These are phyloP conservation scores for Protomyces pachydermus DNA, from an alignment of 1,139 yeast genomes.

Conservation along the genomic window DNA sequence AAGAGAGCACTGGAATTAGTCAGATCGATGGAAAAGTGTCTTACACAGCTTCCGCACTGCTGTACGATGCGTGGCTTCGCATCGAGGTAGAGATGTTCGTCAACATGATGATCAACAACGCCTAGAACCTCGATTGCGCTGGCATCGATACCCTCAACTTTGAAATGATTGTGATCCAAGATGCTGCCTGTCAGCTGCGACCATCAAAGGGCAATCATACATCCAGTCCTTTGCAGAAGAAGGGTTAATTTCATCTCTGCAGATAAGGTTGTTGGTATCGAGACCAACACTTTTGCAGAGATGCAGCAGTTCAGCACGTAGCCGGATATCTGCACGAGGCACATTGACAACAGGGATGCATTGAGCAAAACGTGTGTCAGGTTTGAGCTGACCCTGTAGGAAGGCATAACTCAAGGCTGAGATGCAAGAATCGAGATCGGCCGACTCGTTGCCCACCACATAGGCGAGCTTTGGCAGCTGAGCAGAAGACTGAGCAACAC, in stretches of 20 bases:
- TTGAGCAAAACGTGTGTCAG: conserved; percentile 34
- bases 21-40: neutral
- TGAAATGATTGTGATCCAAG: conserved; percentile 80
- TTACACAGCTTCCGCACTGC: conserved; percentile 63
- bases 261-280: conserved; percentile 50
- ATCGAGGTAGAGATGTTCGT: conserved; percentile 49
- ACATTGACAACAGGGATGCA: conserved; percentile 68
- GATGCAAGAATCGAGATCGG: conserved; percentile 81
- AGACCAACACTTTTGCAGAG: conserved; percentile 52
- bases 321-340: conserved; percentile 55
- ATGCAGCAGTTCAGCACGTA: conserved; percentile 65
- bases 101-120: conserved; percentile 83
- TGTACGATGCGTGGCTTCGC: conserved; percentile 55
- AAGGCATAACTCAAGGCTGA: conserved; percentile 69
- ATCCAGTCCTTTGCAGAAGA: neutral
- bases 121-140: conserved; percentile 45
- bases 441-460: conserved; percentile 81
- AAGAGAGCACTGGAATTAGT: neutral
- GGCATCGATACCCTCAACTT: conserved; percentile 44
- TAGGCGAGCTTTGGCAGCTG: conserved; percentile 35
- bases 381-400: conserved; percentile 40
- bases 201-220: conserved; percentile 40
- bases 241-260: conserved; percentile 55
- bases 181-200: conserved; percentile 35
- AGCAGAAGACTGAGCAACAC: neutral